phyloP scores from a whole-genome alignment of 1,139 yeast genomes.

The Saccharomyces pastorianus region DNA sequence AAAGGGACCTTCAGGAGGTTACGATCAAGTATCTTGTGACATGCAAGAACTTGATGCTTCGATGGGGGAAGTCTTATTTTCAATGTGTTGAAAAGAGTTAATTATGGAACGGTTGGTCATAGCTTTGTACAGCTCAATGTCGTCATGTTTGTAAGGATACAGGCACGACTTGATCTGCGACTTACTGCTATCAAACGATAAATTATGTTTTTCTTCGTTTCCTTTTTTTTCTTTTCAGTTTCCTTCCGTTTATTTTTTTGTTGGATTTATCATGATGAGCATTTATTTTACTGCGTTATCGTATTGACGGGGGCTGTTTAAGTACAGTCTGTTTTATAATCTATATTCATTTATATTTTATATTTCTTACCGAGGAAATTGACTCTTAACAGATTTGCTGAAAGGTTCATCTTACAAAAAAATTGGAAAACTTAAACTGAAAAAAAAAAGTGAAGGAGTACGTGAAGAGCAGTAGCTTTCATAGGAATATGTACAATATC shows the following conservation, averaged over 20 bases:
- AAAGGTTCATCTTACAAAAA: background rate
- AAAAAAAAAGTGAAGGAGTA: background rate
- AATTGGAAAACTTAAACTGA: background rate
- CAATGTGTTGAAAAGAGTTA: background rate
- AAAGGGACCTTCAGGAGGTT: background rate
- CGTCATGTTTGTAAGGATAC: background rate
- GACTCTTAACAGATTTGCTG: background rate
- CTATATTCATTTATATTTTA: background rate
- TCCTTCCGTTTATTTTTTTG: background rate
- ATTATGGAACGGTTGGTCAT: background rate
- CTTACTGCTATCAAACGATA: too few species aligned
- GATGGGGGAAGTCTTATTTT: background rate
- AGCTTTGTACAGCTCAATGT: background rate
- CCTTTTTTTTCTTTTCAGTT: background rate
- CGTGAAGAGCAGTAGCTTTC: background rate
- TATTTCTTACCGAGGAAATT: background rate
- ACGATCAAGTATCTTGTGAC: background rate
- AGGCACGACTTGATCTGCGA: background rate
- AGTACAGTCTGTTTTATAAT: conserved; percentile 8
- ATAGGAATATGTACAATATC: background rate
- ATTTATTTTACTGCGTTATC: conserved; percentile 18
- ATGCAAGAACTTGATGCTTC: background rate
- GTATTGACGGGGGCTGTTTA: conserved; percentile 16
- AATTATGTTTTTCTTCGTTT: background rate
- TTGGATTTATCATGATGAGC: conserved; percentile 10